Conservation (phyloP, 306 rosid genomes). For the Lablab purpureus region DNA sequence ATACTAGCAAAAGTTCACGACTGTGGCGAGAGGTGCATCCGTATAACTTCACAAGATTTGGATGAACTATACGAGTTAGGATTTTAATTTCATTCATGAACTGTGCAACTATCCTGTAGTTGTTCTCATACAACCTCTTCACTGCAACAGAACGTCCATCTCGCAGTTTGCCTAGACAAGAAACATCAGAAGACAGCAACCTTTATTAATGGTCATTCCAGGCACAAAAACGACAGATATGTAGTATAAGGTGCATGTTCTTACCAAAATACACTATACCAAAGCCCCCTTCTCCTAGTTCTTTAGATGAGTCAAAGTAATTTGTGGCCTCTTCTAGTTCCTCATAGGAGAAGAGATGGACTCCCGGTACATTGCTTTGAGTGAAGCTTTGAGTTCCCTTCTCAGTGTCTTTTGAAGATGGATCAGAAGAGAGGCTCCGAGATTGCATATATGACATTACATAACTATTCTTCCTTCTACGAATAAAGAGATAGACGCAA, state of each 20-base stretch:
- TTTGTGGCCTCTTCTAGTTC: conserved; percentile 83
- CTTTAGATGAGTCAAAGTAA: conserved; percentile 62
- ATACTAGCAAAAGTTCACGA: conserved; percentile 87
- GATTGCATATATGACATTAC: conserved; percentile 45
- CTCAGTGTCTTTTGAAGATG: conserved; percentile 55
- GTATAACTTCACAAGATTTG: conserved; percentile 75
- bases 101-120: conserved; percentile 79
- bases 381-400: conserved; percentile 59
- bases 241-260: neutral
- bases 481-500: conserved; percentile 15
- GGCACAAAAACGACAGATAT: neutral
- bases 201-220: conserved; percentile 15
- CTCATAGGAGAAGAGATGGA: conserved; percentile 60
- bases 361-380: conserved; percentile 53
- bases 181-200: conserved; percentile 32
- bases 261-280: conserved; percentile 88
- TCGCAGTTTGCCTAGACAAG: conserved; percentile 61
- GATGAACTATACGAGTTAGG: conserved; percentile 64
- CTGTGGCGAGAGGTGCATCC: conserved; percentile 89
- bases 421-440: conserved; percentile 52
- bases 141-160: conserved; percentile 87
- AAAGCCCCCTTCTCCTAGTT: conserved; percentile 91
- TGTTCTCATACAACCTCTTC: conserved; percentile 82
- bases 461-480: conserved; percentile 43
- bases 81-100: conserved; percentile 79